These are phyloP conservation scores for Collybiopsis luxurians DNA, from an alignment of 768 basidiomycete species.

Conservation along the genomic window DNA sequence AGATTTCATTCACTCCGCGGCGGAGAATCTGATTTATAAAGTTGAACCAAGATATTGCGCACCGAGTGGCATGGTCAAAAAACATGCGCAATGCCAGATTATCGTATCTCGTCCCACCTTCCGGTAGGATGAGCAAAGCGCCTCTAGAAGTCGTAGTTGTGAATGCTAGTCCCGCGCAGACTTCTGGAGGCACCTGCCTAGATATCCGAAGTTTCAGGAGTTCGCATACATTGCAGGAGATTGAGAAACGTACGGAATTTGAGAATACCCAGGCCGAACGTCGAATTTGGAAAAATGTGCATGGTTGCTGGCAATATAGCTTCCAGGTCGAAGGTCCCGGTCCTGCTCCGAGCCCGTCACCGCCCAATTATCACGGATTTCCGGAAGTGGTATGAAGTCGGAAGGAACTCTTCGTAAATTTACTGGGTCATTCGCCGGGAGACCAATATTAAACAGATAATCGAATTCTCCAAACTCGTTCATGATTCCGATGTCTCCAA, in stretches of 20 bases:
- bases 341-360: background rate
- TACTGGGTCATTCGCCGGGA: conserved; percentile 16
- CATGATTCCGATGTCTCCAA: conserved; percentile 29
- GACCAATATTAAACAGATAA: conserved; percentile 27
- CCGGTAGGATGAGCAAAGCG: background rate
- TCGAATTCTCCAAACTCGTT: conserved; percentile 23
- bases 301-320: background rate
- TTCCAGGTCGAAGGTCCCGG: background rate
- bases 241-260: background rate
- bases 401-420: conserved; percentile 22
- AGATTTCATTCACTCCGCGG: background rate
- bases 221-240: background rate
- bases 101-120: background rate
- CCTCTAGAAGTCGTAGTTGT: too few relatives aligned
- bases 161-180: background rate
- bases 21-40: background rate
- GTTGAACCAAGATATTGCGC: background rate
- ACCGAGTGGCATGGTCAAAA: background rate
- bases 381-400: conserved; percentile 16
- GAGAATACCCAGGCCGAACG: too few relatives aligned
- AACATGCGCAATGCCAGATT: background rate
- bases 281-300: background rate
- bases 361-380: background rate
- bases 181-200: background rate
- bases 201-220: background rate